Percentiles rank a stretch among this genome's conserved stretches.
Conservation (phyloP, 345 rosid species). For the Hypericum perforatum region DNA sequence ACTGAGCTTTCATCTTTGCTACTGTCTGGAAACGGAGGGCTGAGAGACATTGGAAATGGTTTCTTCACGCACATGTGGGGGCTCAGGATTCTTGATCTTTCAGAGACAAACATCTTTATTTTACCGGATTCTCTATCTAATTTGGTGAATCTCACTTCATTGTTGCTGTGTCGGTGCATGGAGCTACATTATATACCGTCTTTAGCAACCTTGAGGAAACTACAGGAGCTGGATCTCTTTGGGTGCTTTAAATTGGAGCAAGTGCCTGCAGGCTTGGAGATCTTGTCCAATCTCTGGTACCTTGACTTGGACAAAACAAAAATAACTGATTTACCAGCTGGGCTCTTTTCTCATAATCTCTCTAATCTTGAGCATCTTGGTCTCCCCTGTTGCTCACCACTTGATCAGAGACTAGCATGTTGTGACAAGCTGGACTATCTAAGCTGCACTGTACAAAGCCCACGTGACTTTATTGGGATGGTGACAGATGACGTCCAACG, state of each 20-base stretch:
- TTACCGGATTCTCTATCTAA: slow-evolving; percentile 5
- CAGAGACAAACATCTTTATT: not conserved
- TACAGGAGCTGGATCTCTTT: slow-evolving; percentile 8
- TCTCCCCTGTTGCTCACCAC: not conserved
- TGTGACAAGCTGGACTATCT: too few species aligned
- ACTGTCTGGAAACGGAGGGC: too few species aligned
- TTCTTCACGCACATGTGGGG: slow-evolving; percentile 10
- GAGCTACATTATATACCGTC: slow-evolving; percentile 4
- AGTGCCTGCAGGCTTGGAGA: slow-evolving; percentile 1
- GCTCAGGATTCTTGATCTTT: slow-evolving; percentile 9
- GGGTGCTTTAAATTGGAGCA: not conserved
- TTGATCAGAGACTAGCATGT: too few species aligned
- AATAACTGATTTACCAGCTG: not conserved
- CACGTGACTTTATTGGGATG: too few species aligned
- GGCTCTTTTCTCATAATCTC: not conserved
- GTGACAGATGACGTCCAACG: too few species aligned
- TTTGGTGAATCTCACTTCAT: slow-evolving; percentile 5
- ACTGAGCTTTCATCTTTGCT: slow-evolving; percentile 1
- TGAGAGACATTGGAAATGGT: too few species aligned
- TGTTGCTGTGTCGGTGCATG: not conserved
- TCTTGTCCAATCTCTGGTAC: slow-evolving; percentile 9
- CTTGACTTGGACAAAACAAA: slow-evolving; percentile 5
- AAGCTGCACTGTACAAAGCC: too few species aligned
- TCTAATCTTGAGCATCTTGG: slow-evolving; percentile 5
- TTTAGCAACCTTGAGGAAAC: too few species aligned